Conservation (phyloP, 116 monocot genomes). For the Iris pallida region DNA sequence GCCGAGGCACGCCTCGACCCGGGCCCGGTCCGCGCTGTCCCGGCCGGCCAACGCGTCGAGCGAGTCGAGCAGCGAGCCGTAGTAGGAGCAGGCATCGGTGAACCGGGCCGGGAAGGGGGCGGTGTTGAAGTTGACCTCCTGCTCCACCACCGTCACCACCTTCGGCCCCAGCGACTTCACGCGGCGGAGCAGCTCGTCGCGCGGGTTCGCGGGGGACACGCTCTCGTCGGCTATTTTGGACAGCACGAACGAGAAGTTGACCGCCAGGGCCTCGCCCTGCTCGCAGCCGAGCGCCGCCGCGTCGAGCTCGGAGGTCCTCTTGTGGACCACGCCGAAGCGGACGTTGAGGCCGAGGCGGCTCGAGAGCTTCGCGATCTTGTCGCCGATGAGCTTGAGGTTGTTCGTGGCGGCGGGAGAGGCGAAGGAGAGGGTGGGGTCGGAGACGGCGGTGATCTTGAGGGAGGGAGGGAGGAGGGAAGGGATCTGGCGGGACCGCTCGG, state of each 20-base stretch:
- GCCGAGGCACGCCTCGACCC: constrained; percentile 46
- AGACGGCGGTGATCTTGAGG: constrained; percentile 56
- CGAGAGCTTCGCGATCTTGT: constrained; percentile 30
- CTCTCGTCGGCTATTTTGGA: constrained; percentile 67
- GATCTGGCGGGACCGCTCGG: constrained; percentile 21
- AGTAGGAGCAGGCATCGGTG: constrained; percentile 49
- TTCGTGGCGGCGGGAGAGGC: neutral
- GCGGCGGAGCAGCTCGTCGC: constrained; percentile 68
- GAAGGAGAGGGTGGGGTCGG: constrained; percentile 37
- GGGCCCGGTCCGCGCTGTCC: constrained; percentile 32
- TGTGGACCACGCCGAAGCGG: constrained; percentile 46
- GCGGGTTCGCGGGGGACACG: constrained; percentile 73
- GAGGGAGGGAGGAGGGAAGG: constrained; percentile 4
- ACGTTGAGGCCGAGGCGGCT: constrained; percentile 31
- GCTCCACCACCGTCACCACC: constrained; percentile 56
- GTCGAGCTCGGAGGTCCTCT: constrained; percentile 33
- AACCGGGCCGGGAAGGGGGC: constrained; percentile 58
- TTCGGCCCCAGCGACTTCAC: constrained; percentile 42
- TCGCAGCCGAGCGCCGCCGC: constrained; percentile 42
- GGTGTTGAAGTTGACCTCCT: constrained; percentile 71
- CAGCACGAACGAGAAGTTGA: constrained; percentile 62
- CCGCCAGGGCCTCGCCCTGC: constrained; percentile 58
- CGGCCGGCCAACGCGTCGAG: constrained; percentile 31
- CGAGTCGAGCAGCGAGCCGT: constrained; percentile 60
- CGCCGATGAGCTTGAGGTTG: constrained; percentile 28